Conservation (phyloP, 2,329 filamentous ascomycete species). For the Epichloe elymi region DNA sequence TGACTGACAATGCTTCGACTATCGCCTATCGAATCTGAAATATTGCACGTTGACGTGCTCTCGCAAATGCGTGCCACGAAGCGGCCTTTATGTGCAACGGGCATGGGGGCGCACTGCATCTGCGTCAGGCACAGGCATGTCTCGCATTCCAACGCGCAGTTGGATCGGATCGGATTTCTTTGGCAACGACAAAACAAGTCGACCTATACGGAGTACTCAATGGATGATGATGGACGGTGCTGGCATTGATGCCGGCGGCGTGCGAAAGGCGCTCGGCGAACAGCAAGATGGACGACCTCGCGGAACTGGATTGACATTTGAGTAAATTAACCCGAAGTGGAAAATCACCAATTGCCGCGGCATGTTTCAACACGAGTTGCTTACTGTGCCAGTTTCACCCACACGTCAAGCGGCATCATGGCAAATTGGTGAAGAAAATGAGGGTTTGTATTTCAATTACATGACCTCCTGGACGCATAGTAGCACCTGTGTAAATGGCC, state of each 20-base stretch:
- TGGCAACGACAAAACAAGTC: neutral
- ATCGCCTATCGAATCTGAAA: too few species aligned
- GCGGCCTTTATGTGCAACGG: neutral
- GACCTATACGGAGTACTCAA: neutral
- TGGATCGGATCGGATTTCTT: neutral
- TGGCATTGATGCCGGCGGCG: too few species aligned
- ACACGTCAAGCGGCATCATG: neutral
- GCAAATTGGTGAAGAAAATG: neutral
- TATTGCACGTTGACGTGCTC: neutral
- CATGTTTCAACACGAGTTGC: too few species aligned
- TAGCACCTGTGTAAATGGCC: neutral
- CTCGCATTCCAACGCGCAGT: constrained; percentile 9
- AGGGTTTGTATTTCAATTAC: neutral
- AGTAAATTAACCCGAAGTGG: too few species aligned
- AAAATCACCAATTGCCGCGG: too few species aligned
- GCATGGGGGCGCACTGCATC: neutral
- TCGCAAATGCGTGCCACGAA: neutral
- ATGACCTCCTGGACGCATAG: neutral
- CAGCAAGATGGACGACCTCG: too few species aligned
- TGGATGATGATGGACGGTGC: neutral
- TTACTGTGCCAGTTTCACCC: too few species aligned
- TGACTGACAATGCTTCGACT: too few species aligned
- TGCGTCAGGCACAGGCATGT: constrained; percentile 3
- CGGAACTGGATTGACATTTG: too few species aligned
- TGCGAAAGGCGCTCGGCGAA: too few species aligned